Conservation (phyloP, 371 early-diverging fungal genomes). For the Cokeromyces recurvatus region DNA sequence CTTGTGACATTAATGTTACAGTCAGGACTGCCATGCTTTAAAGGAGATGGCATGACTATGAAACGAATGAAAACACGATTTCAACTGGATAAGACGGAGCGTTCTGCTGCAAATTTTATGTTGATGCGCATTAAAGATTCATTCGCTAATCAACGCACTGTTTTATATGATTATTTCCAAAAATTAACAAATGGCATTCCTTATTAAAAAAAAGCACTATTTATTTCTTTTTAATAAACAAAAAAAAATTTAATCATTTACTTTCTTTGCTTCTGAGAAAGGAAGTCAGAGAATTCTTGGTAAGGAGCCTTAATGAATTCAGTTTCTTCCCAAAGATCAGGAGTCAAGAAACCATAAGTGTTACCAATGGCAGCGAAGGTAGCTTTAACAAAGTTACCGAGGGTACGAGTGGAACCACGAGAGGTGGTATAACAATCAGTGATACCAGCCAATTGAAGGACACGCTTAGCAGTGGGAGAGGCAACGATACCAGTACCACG, state of each 20-base stretch:
- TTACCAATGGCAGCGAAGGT: constrained; percentile 96
- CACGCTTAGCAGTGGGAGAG: constrained; percentile 95
- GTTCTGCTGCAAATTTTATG: constrained; percentile 95
- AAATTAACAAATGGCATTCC: constrained; percentile 80
- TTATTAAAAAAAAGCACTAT: too few relatives aligned
- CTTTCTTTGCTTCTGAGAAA: constrained; percentile 56
- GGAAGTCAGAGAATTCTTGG: constrained; percentile 90
- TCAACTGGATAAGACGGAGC: constrained; percentile 87
- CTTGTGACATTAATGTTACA: constrained; percentile 91
- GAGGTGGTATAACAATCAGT: constrained; percentile 97
- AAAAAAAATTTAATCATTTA: constrained; percentile 19
- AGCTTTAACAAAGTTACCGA: constrained; percentile 99
- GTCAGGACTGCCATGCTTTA: constrained; percentile 98
- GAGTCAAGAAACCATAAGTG: constrained; percentile 96
- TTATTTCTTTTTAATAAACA: too few relatives aligned
- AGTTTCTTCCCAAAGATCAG: constrained; percentile 93
- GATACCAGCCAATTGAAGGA: constrained; percentile 97
- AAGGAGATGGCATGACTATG: constrained; percentile 85
- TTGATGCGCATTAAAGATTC: constrained; percentile 83
- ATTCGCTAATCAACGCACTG: constrained; percentile 87
- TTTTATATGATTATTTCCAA: constrained; percentile 84
- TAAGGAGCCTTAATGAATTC: constrained; percentile 82
- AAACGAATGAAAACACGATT: constrained; percentile 87
- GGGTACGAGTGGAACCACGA: constrained; percentile 85
- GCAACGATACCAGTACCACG: constrained; percentile 99